A percentile compares a stretch with the other conserved stretches of the same genome.
phyloP scores from a whole-genome alignment of 2,329 filamentous ascomycete genomes.

The Pseudocercospora vitis region DNA sequence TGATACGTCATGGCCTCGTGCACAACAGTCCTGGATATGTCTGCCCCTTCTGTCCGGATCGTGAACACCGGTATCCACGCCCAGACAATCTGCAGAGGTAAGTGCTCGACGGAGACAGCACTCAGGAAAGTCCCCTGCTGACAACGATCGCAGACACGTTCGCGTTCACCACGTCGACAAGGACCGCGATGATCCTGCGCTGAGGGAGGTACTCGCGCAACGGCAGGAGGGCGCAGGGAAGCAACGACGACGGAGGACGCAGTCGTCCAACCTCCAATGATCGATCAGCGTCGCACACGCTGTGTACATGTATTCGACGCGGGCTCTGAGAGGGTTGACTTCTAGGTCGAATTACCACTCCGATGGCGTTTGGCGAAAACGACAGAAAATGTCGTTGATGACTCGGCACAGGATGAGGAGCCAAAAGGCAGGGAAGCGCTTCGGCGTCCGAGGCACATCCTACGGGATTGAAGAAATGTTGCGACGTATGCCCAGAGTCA shows the following conservation, averaged over 20 bases:
- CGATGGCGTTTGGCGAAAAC: conserved; percentile 1
- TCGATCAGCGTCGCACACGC: neutral
- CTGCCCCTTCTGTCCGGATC: conserved; percentile 91
- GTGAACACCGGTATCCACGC: conserved; percentile 90
- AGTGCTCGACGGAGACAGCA: conserved; percentile 29
- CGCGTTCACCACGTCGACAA: conserved; percentile 88
- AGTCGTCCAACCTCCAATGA: conserved; percentile 13
- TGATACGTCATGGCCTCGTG: conserved; percentile 78
- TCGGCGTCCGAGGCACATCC: too few relatives aligned
- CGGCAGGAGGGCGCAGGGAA: conserved; percentile 78
- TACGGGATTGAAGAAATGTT: too few relatives aligned
- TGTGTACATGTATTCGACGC: conserved; percentile 5
- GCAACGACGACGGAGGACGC: conserved; percentile 67
- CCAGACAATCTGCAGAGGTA: conserved; percentile 95
- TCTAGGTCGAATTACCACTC: neutral
- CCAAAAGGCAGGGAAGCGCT: neutral
- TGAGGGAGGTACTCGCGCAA: conserved; percentile 83
- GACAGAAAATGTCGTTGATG: conserved; percentile 4
- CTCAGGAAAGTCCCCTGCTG: neutral
- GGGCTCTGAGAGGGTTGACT: neutral
- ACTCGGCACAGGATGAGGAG: neutral
- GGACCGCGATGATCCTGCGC: conserved; percentile 76
- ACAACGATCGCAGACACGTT: conserved; percentile 67
- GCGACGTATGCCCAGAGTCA: too few relatives aligned
- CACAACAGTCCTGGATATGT: conserved; percentile 94